Conservation (phyloP, 2,329 filamentous ascomycete genomes). For the Paradendryphiella salina region DNA sequence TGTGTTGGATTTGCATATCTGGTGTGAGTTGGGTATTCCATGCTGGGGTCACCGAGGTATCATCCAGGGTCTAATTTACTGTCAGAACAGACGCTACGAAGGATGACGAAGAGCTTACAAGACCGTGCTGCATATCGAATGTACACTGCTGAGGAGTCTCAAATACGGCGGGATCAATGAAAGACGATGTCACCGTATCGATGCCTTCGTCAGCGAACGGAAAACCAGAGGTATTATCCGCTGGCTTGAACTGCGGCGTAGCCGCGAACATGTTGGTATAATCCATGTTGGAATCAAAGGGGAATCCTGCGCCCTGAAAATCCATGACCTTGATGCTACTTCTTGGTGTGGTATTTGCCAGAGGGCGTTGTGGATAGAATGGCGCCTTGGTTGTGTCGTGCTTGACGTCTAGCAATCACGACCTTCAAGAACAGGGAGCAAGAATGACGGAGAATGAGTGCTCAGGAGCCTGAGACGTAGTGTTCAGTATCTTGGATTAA, state of each 20-base stretch:
- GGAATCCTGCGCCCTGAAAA: constrained; percentile 36
- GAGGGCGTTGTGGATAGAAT: constrained; percentile 24
- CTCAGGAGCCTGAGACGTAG: constrained; percentile 38
- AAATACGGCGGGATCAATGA: constrained; percentile 28
- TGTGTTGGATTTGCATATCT: constrained; percentile 16
- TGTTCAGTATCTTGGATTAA: constrained; percentile 31
- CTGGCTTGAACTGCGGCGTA: constrained; percentile 32
- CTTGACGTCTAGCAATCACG: constrained; percentile 25
- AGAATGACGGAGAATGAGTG: constrained; percentile 37
- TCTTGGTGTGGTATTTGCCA: constrained; percentile 19
- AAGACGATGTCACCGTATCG: constrained; percentile 32
- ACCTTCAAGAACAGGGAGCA: constrained; percentile 27
- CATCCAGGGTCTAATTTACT: constrained; percentile 34
- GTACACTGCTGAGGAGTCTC: constrained; percentile 26
- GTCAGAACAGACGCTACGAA: constrained; percentile 13
- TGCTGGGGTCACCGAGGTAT: constrained; percentile 35
- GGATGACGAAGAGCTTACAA: constrained; percentile 28
- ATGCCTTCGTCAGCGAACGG: constrained; percentile 43
- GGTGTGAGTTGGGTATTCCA: constrained; percentile 34
- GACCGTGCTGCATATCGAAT: constrained; percentile 34
- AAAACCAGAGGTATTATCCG: constrained; percentile 40
- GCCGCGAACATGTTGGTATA: constrained; percentile 33
- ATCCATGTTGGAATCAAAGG: constrained; percentile 41
- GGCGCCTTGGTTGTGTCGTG: constrained; percentile 9
- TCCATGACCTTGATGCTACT: constrained; percentile 24